Conservation (phyloP, 805 yeast species). For the Saccharomyces eubayanus region DNA sequence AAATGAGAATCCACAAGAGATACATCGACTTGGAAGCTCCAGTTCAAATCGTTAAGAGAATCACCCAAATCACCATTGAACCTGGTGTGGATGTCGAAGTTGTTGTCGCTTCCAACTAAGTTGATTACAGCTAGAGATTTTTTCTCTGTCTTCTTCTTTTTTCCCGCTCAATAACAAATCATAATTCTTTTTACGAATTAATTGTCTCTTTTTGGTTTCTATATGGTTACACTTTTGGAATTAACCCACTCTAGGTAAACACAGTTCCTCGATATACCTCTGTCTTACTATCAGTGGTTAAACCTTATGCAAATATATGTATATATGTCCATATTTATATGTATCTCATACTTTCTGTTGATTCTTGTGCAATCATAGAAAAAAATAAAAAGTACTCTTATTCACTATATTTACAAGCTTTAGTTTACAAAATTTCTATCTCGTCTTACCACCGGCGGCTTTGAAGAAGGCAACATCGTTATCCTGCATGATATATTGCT, state of each 20-base stretch:
- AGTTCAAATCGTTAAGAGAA: conserved; percentile 84
- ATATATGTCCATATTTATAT: background rate
- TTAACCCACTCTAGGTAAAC: conserved; percentile 34
- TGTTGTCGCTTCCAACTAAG: conserved; percentile 51
- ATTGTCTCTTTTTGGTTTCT: background rate
- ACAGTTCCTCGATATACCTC: conserved; percentile 32
- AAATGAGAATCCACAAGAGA: conserved; percentile 99
- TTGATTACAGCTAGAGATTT: background rate
- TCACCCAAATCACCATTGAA: conserved; percentile 96
- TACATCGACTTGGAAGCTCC: conserved; percentile 97
- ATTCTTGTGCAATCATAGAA: background rate
- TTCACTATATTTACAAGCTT: conserved; percentile 1
- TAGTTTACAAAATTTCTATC: conserved; percentile 8
- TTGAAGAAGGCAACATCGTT: conserved; percentile 75
- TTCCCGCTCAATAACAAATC: background rate
- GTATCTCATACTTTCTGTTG: background rate
- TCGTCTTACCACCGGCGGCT: conserved; percentile 56
- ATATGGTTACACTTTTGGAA: background rate
- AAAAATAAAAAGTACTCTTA: background rate
- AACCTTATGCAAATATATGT: conserved; percentile 9
- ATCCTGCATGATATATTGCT: conserved; percentile 66
- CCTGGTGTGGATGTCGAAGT: conserved; percentile 99
- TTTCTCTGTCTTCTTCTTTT: background rate
- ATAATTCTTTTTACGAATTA: background rate
- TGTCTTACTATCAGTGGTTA: conserved; percentile 35